phyloP scores from a whole-genome alignment of 495 filamentous ascomycete species.

The Hyaloscypha bicolor region DNA sequence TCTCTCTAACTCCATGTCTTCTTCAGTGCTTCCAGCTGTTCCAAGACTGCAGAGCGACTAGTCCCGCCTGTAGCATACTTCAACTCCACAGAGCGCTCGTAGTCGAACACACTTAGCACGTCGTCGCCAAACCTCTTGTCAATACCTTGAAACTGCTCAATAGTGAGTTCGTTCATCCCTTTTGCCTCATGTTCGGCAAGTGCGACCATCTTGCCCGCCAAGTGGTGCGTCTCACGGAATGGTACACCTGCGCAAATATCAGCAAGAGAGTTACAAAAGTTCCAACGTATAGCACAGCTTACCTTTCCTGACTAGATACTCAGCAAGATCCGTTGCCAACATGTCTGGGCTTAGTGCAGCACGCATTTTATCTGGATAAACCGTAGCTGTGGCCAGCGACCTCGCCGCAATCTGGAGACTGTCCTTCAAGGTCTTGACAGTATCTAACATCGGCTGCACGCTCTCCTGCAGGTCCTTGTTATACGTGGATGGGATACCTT shows the following conservation, averaged over 20 bases:
- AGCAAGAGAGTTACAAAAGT: constrained; percentile 20
- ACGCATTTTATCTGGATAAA: constrained; percentile 67
- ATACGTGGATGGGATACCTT: constrained; percentile 88
- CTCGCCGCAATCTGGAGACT: constrained; percentile 76
- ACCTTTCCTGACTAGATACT: constrained; percentile 29
- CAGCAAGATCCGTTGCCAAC: constrained; percentile 66
- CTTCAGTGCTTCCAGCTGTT: constrained; percentile 78
- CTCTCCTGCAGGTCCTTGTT: constrained; percentile 96
- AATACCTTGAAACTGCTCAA: constrained; percentile 62
- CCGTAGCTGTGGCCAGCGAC: constrained; percentile 45
- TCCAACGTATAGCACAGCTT: constrained; percentile 22
- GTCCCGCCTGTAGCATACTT: constrained; percentile 81
- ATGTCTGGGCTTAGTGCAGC: constrained; percentile 51
- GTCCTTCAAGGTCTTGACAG: constrained; percentile 85
- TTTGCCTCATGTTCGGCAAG: constrained; percentile 59
- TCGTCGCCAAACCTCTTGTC: constrained; percentile 77
- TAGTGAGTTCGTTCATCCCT: constrained; percentile 62
- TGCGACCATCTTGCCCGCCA: constrained; percentile 49
- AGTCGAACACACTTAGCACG: constrained; percentile 74
- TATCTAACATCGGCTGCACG: constrained; percentile 84
- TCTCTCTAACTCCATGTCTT: constrained; percentile 36
- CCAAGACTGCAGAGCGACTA: constrained; percentile 69
- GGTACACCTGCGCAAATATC: constrained; percentile 25
- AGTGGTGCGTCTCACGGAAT: constrained; percentile 31
- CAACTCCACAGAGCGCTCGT: constrained; percentile 86